Evolutionary conservation across 129 eudicot genomes (phyloP).

Genomic region (carrot (Daucus carota)): DNA sequence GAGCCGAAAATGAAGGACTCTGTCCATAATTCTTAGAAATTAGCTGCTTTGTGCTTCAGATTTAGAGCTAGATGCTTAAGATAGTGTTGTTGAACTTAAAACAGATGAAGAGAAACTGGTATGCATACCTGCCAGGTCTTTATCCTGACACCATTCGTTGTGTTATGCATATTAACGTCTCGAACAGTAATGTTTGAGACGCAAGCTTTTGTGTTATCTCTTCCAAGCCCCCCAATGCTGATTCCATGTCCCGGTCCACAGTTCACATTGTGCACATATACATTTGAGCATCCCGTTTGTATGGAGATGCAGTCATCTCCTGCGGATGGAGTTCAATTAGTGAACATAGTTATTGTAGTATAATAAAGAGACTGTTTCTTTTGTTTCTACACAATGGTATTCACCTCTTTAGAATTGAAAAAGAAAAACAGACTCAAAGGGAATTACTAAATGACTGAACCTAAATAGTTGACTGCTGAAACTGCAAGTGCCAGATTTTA

Average conservation of each 20-base stretch:
- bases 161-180: slow-evolving; percentile 58
- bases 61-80: background rate
- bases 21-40: background rate
- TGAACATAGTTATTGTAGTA: background rate
- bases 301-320: slow-evolving; percentile 96
- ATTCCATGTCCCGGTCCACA: slow-evolving; percentile 99
- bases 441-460: background rate
- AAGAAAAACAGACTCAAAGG: background rate
- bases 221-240: slow-evolving; percentile 91
- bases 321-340: slow-evolving; percentile 20
- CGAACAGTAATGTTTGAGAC: slow-evolving; percentile 86
- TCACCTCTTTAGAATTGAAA: slow-evolving; percentile 13
- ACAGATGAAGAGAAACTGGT: slow-evolving; percentile 2
- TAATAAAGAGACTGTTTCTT: background rate
- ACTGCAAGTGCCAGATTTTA: background rate
- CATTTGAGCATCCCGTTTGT: slow-evolving; percentile 95
- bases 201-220: slow-evolving; percentile 75
- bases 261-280: slow-evolving; percentile 63
- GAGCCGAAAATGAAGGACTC: background rate
- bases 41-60: background rate
- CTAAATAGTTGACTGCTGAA: background rate
- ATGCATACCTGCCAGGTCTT: slow-evolving; percentile 93
- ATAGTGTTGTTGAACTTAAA: background rate
- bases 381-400: background rate
- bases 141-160: slow-evolving; percentile 88